A percentile compares a stretch with the other conserved stretches of the same genome.
phyloP scores from a whole-genome alignment of 805 yeast genomes.

The Pichia deserticola region DNA sequence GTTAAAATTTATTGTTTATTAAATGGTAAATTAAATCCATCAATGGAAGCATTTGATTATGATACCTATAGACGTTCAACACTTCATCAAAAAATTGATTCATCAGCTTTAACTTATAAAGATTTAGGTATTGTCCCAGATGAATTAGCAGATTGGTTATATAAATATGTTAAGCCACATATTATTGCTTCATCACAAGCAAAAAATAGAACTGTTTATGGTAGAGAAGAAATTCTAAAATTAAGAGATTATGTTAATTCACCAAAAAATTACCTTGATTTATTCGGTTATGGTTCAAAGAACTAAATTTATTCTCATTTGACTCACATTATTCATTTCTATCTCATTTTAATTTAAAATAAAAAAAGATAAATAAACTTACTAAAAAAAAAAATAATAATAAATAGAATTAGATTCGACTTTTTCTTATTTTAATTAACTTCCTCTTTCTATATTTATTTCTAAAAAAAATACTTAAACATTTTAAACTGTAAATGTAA shows the following conservation, averaged over 20 bases:
- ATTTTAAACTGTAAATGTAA: too few species aligned
- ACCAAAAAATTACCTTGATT: slow-evolving; percentile 27
- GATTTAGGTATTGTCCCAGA: slow-evolving; percentile 66
- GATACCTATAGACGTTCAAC: slow-evolving; percentile 72
- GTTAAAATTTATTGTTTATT: slow-evolving; percentile 26
- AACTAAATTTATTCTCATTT: not conserved
- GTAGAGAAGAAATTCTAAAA: slow-evolving; percentile 29
- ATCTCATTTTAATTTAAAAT: not conserved
- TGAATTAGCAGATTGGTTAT: slow-evolving; percentile 42
- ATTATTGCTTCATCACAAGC: slow-evolving; percentile 30
- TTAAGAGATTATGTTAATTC: slow-evolving; percentile 31
- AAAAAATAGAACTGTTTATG: slow-evolving; percentile 31
- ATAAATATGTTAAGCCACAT: slow-evolving; percentile 34
- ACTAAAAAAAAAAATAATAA: too few species aligned
- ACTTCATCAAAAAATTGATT: slow-evolving; percentile 57
- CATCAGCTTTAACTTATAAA: slow-evolving; percentile 51
- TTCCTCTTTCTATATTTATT: too few species aligned
- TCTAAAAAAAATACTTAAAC: too few species aligned
- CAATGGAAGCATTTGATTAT: slow-evolving; percentile 37
- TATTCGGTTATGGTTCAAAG: slow-evolving; percentile 21
- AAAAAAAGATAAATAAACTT: too few species aligned
- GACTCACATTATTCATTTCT: slow-evolving; percentile 5
- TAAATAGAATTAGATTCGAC: too few species aligned
- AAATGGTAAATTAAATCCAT: slow-evolving; percentile 41
- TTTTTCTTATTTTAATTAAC: too few species aligned